Base-by-base conservation (phyloP, 192 early-diverging fungal species). In the Backusella sp. region DNA sequence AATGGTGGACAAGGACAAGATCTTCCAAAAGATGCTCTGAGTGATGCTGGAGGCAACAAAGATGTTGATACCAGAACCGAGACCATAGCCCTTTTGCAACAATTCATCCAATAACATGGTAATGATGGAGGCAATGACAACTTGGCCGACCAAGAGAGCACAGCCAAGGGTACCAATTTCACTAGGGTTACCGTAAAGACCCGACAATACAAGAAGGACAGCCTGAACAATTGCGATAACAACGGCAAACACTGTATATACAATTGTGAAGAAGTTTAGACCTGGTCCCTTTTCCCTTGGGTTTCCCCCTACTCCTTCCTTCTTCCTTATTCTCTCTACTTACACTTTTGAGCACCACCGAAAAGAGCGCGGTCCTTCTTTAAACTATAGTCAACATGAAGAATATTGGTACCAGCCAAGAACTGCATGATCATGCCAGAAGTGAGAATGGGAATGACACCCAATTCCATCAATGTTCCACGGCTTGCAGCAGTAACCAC, bases 401-500 rank as follows among this genome's bases (percentile, higher is more conserved):
- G 98, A 70, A 99, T 88, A 84, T 97, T 94, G 73, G 97, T 97
- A 72, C 97, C 97, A n/a, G 97, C 96, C 74, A 99, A 87, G 70
- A 99, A 83, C 88, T 99, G 98, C 97, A 99, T 99, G 75, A 99
- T 98, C 98, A 99, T 99, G 39, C 98, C 97, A 12, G 97, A 99
- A n/a, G 98, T 98, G 62, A 99, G 94, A 81, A 99, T 96, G 30
- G 98, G 98, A 52, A 97, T 98, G 76, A 99, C 98, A 86, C 98
- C 98, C 84, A 98, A 90, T 87, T 99, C 98, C 97, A 99, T 99
- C 39, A 99, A 86, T 30, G 98, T 99, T 79, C 98, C 98, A 83
- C 98, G 93, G 90, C 98, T 99, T 30, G 96, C 97, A 67, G 98
- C 98, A 73, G 99, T 89, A 79, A 99, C 98, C 37, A 97, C 96